phyloP scores from a whole-genome alignment of 192 early-diverging fungal genomes.

The Dissophora globulifera region DNA sequence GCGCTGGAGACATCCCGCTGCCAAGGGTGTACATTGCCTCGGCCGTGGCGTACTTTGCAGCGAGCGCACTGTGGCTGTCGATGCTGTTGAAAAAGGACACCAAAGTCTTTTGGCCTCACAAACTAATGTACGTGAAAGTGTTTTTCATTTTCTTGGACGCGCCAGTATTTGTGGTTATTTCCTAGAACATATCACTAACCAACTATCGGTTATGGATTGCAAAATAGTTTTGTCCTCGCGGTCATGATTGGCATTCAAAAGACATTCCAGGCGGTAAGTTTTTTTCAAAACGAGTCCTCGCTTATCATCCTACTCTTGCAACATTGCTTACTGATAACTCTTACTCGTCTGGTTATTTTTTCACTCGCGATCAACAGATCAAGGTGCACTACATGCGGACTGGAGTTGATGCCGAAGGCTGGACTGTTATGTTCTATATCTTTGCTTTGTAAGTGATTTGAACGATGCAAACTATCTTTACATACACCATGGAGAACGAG shows the following conservation, averaged over 20 bases:
- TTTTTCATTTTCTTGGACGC: neutral
- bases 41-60: conserved; percentile 51
- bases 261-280: conserved; percentile 59
- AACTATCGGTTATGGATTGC: too few relatives aligned
- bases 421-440: conserved; percentile 65
- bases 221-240: conserved; percentile 57
- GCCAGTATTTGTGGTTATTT: too few relatives aligned
- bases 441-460: conserved; percentile 61
- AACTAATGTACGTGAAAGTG: conserved; percentile 54
- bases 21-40: conserved; percentile 55
- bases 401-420: conserved; percentile 61
- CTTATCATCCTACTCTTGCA: too few relatives aligned
- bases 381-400: conserved; percentile 62
- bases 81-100: conserved; percentile 50
- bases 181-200: too few relatives aligned
- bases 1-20: conserved; percentile 64
- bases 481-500: too few relatives aligned
- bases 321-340: too few relatives aligned
- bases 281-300: neutral
- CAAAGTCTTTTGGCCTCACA: conserved; percentile 61
- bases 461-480: too few relatives aligned
- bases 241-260: conserved; percentile 62
- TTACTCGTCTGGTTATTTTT: too few relatives aligned
- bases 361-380: conserved; percentile 24
- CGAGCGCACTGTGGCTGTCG: conserved; percentile 47